Percentiles rank a stretch among this genome's conserved stretches.
Conservation (phyloP, 768 basidiomycete genomes). For the Xerocomus spinulosus region DNA sequence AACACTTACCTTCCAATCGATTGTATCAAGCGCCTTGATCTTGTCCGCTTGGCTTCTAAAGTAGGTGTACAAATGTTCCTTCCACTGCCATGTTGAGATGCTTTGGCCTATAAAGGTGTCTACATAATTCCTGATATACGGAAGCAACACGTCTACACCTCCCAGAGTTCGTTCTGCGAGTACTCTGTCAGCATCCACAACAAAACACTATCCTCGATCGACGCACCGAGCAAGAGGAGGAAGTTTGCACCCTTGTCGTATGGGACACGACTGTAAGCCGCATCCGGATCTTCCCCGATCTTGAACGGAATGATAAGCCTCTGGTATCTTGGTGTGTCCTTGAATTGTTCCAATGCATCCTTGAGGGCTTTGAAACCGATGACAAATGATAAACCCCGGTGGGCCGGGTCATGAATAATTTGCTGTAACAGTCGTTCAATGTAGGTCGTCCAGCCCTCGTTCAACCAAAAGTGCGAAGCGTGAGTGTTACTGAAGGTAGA, state of each 20-base stretch:
- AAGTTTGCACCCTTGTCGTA: conserved; percentile 93
- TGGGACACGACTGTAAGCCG: conserved; percentile 69
- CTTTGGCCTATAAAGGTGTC: conserved; percentile 51
- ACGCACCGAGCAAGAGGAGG: conserved; percentile 70
- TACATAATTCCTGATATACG: conserved; percentile 54
- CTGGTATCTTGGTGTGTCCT: conserved; percentile 64
- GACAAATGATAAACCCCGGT: conserved; percentile 76
- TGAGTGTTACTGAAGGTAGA: conserved; percentile 50
- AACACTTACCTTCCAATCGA: conserved; percentile 53
- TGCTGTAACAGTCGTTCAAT: conserved; percentile 79
- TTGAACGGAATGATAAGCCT: conserved; percentile 70
- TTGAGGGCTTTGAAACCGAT: conserved; percentile 70
- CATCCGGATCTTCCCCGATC: conserved; percentile 71
- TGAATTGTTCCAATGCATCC: conserved; percentile 66
- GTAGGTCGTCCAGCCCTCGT: conserved; percentile 94
- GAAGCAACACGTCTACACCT: conserved; percentile 51
- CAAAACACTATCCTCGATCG: no score
- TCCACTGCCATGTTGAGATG: conserved; percentile 57
- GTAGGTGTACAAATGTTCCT: conserved; percentile 52
- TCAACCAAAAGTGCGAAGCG: conserved; percentile 83
- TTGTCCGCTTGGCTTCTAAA: conserved; percentile 42
- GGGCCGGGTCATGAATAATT: conserved; percentile 63
- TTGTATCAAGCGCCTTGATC: conserved; percentile 41
- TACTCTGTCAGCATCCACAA: not conserved
- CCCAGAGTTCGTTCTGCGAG: conserved; percentile 47